A percentile compares a stretch with the other conserved stretches of the same genome.
Evolutionary conservation across 2,329 filamentous ascomycete species (phyloP).

Genomic region (Diaporthe nobilis): DNA sequence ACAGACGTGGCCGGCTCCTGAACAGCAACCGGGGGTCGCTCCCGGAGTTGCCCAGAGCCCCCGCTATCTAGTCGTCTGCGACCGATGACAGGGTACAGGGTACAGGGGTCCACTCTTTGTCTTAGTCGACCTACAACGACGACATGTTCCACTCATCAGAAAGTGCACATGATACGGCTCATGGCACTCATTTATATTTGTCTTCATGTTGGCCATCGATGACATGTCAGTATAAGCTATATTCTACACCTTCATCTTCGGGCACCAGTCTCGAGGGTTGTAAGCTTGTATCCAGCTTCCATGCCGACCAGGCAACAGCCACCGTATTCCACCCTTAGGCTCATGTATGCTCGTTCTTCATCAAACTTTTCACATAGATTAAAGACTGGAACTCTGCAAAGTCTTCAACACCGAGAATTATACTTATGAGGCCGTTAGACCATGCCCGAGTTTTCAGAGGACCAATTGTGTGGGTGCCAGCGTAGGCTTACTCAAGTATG

Average conservation of each 20-base stretch:
- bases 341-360: not conserved
- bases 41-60: not conserved
- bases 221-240: not conserved
- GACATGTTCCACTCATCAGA: not conserved
- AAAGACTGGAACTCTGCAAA: not conserved
- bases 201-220: not conserved
- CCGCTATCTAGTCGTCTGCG: not conserved
- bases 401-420: not conserved
- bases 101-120: slow-evolving; percentile 7
- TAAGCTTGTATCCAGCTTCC: not conserved
- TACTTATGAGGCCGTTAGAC: no score
- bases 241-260: not conserved
- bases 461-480: no score
- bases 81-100: not conserved
- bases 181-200: not conserved
- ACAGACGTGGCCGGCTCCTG: slow-evolving; percentile 20
- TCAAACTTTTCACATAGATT: not conserved
- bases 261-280: not conserved
- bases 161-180: not conserved
- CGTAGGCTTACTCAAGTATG: no score
- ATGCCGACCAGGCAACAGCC: not conserved
- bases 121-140: not conserved
- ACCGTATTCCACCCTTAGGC: not conserved
- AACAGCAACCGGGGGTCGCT: slow-evolving; percentile 12
- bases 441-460: no score